Base-by-base conservation (phyloP, 2,329 filamentous ascomycete species). In the Ceratocystis cacaofunesta region DNA sequence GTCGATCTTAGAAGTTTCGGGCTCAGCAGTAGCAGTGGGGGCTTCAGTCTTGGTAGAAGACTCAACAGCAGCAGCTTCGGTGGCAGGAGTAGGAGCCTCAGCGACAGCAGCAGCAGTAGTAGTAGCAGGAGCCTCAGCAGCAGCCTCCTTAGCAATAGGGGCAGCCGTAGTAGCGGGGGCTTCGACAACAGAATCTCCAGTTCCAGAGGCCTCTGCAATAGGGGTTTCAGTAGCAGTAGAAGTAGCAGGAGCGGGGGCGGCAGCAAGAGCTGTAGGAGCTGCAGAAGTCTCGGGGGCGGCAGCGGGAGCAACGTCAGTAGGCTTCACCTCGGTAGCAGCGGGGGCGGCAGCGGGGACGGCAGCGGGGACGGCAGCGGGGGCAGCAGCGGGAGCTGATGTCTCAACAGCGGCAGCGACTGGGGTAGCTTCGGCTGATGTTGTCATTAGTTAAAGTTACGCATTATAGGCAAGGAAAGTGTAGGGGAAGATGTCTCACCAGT, bases 81-180 rank as follows among this genome's bases (percentile, higher is more conserved):
- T 41, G 17, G 62, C 63, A 57, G 32, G 55, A 22, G 55, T n/a
- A 22, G 52, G 52, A n/a, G 52, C 67, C n/a, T 72, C 69, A 25
- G 17, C 17, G 15, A 12, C 44, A 25, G 44, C 61, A 32, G 61
- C 36, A 41, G 61, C 1, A 22, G 58, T 22, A 30, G 48, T 50
- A 36, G 64, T 63, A 30, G 66, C 64, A 41, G 67, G 67, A 12
- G 72, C 66, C 48, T 70, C 65, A 8, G 70, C 66, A n/a, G 72
- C 69, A 10, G 5, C 25, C 41, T 57, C 61, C 61, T 62, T 65
- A 22, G 43, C 50, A 19, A 55, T 30, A n/a, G 68, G 61, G 50
- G 71, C 66, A 57, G 71, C 73, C 48, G 69, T 69, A 55, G 69
- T 69, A 57, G 70, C 69, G 17, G 72, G 65, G n/a, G 70, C 72